Evolutionary conservation across 495 filamentous ascomycete species (phyloP).

Genomic region (Geopyxis carbonaria): DNA sequence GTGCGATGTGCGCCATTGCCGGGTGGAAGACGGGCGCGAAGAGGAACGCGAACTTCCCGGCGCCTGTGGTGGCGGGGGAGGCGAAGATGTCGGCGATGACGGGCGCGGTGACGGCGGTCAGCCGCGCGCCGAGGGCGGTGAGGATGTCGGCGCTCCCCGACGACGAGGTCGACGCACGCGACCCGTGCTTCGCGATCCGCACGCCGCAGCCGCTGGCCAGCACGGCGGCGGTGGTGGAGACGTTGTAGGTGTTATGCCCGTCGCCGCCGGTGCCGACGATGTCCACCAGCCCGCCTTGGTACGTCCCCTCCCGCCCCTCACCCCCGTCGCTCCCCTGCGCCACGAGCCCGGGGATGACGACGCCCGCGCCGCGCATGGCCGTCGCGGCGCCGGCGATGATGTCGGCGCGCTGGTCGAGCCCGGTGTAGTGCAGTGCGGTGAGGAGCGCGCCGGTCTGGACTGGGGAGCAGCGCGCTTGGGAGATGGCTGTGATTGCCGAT

Average conservation of each 20-base stretch:
- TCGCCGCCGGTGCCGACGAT: slow-evolving; percentile 97
- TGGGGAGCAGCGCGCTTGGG: slow-evolving; percentile 63
- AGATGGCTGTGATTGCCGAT: slow-evolving; percentile 69
- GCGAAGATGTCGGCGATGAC: slow-evolving; percentile 47
- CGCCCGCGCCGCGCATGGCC: slow-evolving; percentile 38
- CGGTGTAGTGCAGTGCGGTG: slow-evolving; percentile 76
- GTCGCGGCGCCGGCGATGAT: slow-evolving; percentile 31
- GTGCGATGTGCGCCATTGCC: slow-evolving; percentile 71
- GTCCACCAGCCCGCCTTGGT: slow-evolving; percentile 33
- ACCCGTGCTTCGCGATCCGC: slow-evolving; percentile 94
- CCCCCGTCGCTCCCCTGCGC: slow-evolving; percentile 7
- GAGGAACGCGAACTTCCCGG: slow-evolving; percentile 76
- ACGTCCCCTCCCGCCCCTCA: slow-evolving; percentile 31
- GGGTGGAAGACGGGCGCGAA: slow-evolving; percentile 95
- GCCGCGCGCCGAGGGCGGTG: slow-evolving; percentile 53
- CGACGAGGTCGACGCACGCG: slow-evolving; percentile 83
- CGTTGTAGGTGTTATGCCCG: slow-evolving; percentile 93
- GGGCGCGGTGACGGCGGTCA: slow-evolving; percentile 50
- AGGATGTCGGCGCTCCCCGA: slow-evolving; percentile 88
- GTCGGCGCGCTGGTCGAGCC: slow-evolving; percentile 24
- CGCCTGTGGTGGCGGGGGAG: background rate
- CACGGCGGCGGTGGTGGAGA: slow-evolving; percentile 86
- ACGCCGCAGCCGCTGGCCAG: slow-evolving; percentile 83
- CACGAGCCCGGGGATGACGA: slow-evolving; percentile 8
- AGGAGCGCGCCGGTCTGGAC: slow-evolving; percentile 73